Base-by-base conservation (phyloP, 306 rosid species). In the Vigna trinervia region DNA sequence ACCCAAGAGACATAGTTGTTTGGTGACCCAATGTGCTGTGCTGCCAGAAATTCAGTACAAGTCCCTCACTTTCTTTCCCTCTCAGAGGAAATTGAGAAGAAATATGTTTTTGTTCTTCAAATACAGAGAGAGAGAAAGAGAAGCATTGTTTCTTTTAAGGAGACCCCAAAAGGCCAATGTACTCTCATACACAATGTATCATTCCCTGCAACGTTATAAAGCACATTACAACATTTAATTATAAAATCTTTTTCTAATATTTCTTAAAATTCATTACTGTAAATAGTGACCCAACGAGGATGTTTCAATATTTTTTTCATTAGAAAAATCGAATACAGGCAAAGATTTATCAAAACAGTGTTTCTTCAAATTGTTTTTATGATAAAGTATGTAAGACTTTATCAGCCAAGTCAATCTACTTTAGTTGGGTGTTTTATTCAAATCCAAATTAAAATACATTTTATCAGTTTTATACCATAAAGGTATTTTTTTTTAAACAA, bases 1-100 rank as follows among this genome's bases (percentile, higher is more conserved):
- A 92, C 71, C 97, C 98, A 85, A 95, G 82, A 80, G 98, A 92
- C 98, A 94, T 94, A 89, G 79, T 82, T 81, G 76, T 56, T 73
- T 58, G 79, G 51, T 64, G n/a, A 52, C 64, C 30, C 63, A 23
- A 54, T 14, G 56, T 56, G 65, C 19, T 70, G 20, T 7, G 13
- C 17, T 14, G 48, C 36, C 53, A 69, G 28, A 62, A 78, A 67
- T 53, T 14, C 85, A 79, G 60, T 51, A 64, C 22, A 75, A 53
- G 84, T 82, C 58, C 46, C 69, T 45, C 30, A 12, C 82, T 66
- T 66, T 82, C 30, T 11, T 51, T 51, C 20, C 63, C 78, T 67
- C 73, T 75, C 48, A 39, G 26, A 63, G 51, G 19, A 75, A 80
- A 62, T 32, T 54, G 86, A 72, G 84, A 14, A 65, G 57, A 76